phyloP scores from a whole-genome alignment of 148 eudicot species.

The Drosera capensis region DNA sequence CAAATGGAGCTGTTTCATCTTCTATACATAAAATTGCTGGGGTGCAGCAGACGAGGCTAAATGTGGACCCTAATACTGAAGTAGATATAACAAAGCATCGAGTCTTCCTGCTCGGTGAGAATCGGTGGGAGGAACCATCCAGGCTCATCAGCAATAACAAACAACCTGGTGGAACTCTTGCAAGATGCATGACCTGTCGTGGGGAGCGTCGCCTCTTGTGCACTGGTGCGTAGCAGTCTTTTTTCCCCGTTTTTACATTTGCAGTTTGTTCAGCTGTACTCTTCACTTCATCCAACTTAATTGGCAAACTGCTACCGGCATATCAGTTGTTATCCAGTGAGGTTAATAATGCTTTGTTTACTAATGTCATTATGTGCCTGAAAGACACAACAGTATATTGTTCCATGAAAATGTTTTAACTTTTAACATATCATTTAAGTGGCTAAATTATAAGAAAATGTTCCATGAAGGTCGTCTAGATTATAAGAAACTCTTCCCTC shows the following conservation, averaged over 20 bases:
- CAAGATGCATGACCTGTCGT: conserved; percentile 55
- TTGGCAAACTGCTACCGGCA: no score
- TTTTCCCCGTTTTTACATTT: not conserved
- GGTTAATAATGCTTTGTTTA: no score
- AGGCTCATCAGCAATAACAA: conserved; percentile 39
- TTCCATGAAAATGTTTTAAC: no score
- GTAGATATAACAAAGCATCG: conserved; percentile 19
- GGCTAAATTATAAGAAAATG: no score
- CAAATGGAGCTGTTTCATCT: conserved; percentile 43
- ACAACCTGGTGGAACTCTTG: conserved; percentile 13
- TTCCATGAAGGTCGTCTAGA: no score
- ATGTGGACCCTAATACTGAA: conserved; percentile 19
- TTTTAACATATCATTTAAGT: no score
- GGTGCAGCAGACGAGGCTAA: conserved; percentile 25
- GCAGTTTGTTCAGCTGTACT: not conserved
- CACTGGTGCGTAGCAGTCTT: conserved; percentile 34
- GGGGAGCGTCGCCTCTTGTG: conserved; percentile 83
- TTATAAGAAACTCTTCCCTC: no score
- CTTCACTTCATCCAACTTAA: not conserved
- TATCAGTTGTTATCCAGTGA: no score
- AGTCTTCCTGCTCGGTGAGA: conserved; percentile 94
- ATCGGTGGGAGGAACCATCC: conserved; percentile 92
- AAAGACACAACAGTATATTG: no score
- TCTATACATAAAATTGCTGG: conserved; percentile 24
- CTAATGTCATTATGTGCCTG: no score